Percentiles rank a stretch among this genome's conserved stretches.
Evolutionary conservation across 1,139 yeast genomes (phyloP).

Genomic region (Saccharomyces hybrid): DNA sequence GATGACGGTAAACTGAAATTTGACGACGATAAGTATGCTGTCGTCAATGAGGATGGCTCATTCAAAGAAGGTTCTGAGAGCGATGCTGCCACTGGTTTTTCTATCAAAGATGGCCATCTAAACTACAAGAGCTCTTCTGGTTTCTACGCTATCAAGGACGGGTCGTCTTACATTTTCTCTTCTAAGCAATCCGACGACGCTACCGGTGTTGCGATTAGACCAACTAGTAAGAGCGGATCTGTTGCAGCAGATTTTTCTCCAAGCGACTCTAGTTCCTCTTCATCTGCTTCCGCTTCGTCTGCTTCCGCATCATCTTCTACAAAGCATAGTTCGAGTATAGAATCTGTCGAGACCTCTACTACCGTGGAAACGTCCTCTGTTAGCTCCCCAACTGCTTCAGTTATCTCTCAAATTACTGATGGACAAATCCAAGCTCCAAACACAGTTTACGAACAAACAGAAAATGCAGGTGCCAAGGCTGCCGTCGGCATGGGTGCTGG

Average conservation of each 20-base stretch:
- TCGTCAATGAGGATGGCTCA: constrained; percentile 17
- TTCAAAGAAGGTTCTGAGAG: constrained; percentile 13
- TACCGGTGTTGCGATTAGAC: constrained; percentile 13
- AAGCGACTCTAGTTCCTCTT: constrained; percentile 5
- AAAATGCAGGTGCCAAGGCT: constrained; percentile 6
- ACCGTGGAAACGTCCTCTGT: not conserved
- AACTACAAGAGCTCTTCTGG: constrained; percentile 20
- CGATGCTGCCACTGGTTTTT: constrained; percentile 27
- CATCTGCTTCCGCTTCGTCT: constrained; percentile 1
- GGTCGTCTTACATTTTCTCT: constrained; percentile 13
- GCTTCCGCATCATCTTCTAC: not conserved
- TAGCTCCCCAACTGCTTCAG: constrained; percentile 1
- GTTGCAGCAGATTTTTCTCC: constrained; percentile 14
- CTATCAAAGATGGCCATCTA: constrained; percentile 24
- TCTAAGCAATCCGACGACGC: constrained; percentile 9
- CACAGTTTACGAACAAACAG: constrained; percentile 4
- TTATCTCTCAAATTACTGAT: constrained; percentile 5
- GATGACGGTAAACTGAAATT: constrained; percentile 30
- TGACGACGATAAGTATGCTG: constrained; percentile 25
- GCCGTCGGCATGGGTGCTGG: constrained; percentile 8
- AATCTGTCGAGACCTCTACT: not conserved
- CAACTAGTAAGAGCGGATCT: constrained; percentile 11
- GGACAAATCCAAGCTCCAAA: constrained; percentile 7
- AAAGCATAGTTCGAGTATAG: not conserved
- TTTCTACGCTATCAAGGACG: constrained; percentile 20